Percentiles rank a stretch among this genome's conserved stretches.
Conservation (phyloP, 192 early-diverging fungal species). For the Thoreauomyces humboldtii region DNA sequence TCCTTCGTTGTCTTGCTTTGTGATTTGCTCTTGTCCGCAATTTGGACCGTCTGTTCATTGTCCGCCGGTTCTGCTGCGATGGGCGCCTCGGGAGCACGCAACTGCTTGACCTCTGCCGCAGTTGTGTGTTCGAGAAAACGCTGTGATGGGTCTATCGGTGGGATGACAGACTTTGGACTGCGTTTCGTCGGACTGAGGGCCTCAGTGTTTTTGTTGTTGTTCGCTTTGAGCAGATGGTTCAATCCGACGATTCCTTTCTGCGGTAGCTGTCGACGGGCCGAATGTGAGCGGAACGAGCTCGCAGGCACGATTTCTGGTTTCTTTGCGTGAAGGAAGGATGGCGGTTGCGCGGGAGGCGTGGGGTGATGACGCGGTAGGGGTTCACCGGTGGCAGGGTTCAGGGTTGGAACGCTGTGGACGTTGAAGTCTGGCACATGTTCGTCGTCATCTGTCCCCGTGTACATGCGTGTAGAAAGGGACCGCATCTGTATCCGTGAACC, state of each 20-base stretch:
- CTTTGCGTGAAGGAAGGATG: slow-evolving; percentile 28
- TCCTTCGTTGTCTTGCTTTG: neutral
- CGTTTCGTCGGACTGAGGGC: neutral
- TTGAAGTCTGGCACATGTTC: too few species aligned
- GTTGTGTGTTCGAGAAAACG: neutral
- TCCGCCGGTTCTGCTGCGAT: neutral
- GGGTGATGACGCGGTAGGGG: too few species aligned
- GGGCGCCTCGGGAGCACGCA: neutral
- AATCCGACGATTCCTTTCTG: neutral
- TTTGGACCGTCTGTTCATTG: neutral
- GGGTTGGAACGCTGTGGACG: too few species aligned
- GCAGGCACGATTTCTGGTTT: slow-evolving; percentile 37
- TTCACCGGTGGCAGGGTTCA: too few species aligned
- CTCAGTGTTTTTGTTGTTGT: neutral
- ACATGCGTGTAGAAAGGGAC: too few species aligned
- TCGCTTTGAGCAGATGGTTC: neutral
- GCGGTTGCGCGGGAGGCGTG: too few species aligned
- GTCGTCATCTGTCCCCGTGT: too few species aligned
- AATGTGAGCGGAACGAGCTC: slow-evolving; percentile 28
- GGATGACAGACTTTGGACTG: neutral
- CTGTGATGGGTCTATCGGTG: neutral
- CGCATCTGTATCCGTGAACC: too few species aligned
- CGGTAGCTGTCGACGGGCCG: slow-evolving; percentile 1
- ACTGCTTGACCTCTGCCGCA: slow-evolving; percentile 1
- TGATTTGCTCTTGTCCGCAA: neutral